Evolutionary conservation across 2,329 filamentous ascomycete species (phyloP).

Genomic region (Aspergillus phoenicis): DNA sequence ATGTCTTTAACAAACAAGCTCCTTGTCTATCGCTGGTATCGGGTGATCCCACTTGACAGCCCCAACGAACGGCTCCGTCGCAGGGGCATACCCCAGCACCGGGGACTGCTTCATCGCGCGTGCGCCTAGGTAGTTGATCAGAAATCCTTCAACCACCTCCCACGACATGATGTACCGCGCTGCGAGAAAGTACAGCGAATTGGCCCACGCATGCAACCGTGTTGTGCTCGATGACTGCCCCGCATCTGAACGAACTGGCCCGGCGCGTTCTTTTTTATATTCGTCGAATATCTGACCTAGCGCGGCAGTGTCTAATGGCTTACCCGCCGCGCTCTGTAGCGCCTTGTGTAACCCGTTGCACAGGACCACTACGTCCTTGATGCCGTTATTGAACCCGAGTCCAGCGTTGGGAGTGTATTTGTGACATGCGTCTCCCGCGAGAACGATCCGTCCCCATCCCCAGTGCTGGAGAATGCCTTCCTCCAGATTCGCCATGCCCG

Average conservation of each 20-base stretch:
- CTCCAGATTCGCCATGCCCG: constrained; percentile 39
- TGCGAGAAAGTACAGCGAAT: not conserved
- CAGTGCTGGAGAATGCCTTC: constrained; percentile 43
- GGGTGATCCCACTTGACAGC: not conserved
- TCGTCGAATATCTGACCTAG: not conserved
- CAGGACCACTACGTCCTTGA: constrained; percentile 33
- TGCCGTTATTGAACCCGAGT: constrained; percentile 36
- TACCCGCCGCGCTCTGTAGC: not conserved
- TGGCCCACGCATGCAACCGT: constrained; percentile 3
- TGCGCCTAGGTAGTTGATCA: not conserved
- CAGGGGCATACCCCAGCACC: constrained; percentile 3
- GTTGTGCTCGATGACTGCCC: not conserved
- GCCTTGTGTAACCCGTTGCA: constrained; percentile 17
- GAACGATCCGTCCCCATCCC: constrained; percentile 40
- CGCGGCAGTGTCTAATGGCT: too few relatives aligned
- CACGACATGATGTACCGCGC: constrained; percentile 1
- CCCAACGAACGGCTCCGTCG: not conserved
- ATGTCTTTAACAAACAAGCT: too few relatives aligned
- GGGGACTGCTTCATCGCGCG: not conserved
- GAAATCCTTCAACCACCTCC: not conserved
- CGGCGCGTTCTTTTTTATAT: constrained; percentile 1
- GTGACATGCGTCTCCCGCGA: constrained; percentile 43
- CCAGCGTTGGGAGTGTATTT: constrained; percentile 44
- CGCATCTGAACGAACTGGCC: not conserved
- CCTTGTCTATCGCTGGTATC: not conserved